phyloP scores from a whole-genome alignment of 192 early-diverging fungal genomes.

The Rhizoclosmatium globosum region DNA sequence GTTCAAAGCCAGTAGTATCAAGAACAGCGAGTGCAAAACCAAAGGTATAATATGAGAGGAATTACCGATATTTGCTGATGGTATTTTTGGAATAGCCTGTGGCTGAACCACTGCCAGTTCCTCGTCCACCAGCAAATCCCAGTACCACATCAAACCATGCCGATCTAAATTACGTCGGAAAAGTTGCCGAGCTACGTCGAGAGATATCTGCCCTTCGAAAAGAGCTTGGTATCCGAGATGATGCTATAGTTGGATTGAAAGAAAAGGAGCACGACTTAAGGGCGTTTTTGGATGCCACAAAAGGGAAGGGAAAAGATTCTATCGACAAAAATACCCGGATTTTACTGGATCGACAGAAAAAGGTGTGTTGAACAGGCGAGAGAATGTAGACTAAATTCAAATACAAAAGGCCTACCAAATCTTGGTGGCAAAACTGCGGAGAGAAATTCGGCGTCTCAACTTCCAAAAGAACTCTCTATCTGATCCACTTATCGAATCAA shows the following conservation, averaged over 20 bases:
- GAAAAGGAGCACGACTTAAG: slow-evolving; percentile 33
- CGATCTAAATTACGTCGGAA: slow-evolving; percentile 33
- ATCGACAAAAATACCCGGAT: slow-evolving; percentile 52
- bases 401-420: slow-evolving; percentile 54
- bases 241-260: slow-evolving; percentile 29
- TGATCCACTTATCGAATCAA: slow-evolving; percentile 58
- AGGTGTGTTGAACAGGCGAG: slow-evolving; percentile 29
- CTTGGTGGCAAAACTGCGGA: slow-evolving; percentile 52
- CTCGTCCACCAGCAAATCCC: background rate
- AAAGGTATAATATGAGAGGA: too few relatives aligned
- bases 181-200: slow-evolving; percentile 28
- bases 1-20: background rate
- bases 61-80: background rate
- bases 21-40: background rate
- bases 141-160: background rate
- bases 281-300: slow-evolving; percentile 17
- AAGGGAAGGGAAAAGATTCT: slow-evolving; percentile 27
- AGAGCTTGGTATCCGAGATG: slow-evolving; percentile 40
- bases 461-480: slow-evolving; percentile 57
- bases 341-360: slow-evolving; percentile 55
- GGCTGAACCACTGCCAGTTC: too few relatives aligned
- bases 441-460: slow-evolving; percentile 53
- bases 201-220: slow-evolving; percentile 26
- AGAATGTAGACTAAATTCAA: background rate
- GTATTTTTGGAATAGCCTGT: too few relatives aligned